phyloP scores from a whole-genome alignment of 2,329 filamentous ascomycete genomes.

The Fusarium papillatum region DNA sequence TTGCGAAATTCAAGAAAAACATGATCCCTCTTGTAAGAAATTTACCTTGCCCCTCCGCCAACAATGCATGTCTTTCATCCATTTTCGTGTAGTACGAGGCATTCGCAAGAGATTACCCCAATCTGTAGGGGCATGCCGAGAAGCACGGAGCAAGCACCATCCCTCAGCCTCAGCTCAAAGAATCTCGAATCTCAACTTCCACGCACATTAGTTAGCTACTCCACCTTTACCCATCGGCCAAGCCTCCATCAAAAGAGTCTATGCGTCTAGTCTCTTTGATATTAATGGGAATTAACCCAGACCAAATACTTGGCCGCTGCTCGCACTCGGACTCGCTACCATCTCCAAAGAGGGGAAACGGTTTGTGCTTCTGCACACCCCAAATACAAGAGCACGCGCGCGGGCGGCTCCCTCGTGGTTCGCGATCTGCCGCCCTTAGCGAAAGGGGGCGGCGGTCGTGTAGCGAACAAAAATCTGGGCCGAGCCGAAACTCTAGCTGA shows the following conservation, averaged over 20 bases:
- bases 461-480: constrained; percentile 1
- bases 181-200: not conserved
- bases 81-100: not conserved
- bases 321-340: constrained; percentile 17
- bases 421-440: constrained; percentile 13
- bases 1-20: not conserved
- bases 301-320: constrained; percentile 2
- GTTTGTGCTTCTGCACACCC: not conserved
- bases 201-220: not conserved
- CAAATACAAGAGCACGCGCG: not conserved
- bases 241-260: not conserved
- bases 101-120: not conserved
- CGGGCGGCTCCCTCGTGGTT: constrained; percentile 12
- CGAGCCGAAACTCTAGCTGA: constrained; percentile 3
- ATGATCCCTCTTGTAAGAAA: not conserved
- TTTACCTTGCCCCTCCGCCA: not conserved
- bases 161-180: not conserved
- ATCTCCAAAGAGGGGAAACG: not conserved
- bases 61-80: not conserved
- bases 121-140: not conserved
- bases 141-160: not conserved
- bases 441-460: not conserved
- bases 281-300: not conserved
- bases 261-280: constrained; percentile 1
- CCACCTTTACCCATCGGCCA: constrained; percentile 1